phyloP scores from a whole-genome alignment of 306 rosid species.

The Trifolium pratense region DNA sequence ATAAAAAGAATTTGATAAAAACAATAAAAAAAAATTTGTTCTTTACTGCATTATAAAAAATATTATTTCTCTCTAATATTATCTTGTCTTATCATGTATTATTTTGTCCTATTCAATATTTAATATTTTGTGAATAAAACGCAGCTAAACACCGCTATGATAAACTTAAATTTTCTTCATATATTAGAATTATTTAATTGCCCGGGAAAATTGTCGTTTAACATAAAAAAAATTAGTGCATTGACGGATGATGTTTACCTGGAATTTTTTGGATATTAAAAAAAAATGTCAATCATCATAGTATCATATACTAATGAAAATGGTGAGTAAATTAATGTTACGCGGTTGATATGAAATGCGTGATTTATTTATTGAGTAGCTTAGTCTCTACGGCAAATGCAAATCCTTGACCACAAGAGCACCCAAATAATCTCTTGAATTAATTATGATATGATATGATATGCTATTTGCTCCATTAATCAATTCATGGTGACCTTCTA shows the following conservation, averaged over 20 bases:
- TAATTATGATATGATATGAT: background rate
- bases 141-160: background rate
- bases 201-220: background rate
- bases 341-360: background rate
- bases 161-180: background rate
- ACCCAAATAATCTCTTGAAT: background rate
- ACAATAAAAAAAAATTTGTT: too few relatives aligned
- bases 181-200: background rate
- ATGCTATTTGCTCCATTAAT: background rate
- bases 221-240: background rate
- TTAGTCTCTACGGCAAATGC: background rate
- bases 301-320: background rate
- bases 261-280: background rate
- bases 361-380: background rate
- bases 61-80: too few relatives aligned
- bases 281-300: background rate
- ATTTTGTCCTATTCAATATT: too few relatives aligned
- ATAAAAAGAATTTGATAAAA: too few relatives aligned
- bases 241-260: background rate
- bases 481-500: conserved; percentile 12
- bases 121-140: too few relatives aligned
- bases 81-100: too few relatives aligned
- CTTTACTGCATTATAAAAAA: too few relatives aligned
- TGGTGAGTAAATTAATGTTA: background rate
- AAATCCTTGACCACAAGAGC: background rate